Conservation (phyloP, 441 rosid genomes). For the Erodium trifolium region DNA sequence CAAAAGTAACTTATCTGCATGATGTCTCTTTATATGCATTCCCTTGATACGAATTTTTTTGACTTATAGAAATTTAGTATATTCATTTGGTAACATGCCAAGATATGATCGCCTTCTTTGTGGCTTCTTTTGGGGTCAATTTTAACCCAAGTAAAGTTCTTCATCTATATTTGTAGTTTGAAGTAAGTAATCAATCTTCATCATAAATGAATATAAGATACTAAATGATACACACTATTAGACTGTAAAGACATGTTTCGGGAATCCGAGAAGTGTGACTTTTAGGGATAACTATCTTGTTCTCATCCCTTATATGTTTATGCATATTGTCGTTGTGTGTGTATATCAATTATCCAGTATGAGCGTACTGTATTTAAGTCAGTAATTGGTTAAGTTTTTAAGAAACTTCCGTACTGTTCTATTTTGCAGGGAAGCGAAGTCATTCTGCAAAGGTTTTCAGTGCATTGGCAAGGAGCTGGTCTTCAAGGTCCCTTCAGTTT, state of each 20-base stretch:
- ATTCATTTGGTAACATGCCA: neutral
- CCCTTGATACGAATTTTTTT: neutral
- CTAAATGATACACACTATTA: neutral
- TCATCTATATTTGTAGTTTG: neutral
- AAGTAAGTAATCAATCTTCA: neutral
- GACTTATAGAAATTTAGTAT: neutral
- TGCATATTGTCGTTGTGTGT: conserved; percentile 2
- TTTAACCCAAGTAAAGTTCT: neutral
- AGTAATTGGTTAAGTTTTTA: neutral
- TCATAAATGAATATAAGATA: neutral
- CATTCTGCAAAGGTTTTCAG: conserved; percentile 80
- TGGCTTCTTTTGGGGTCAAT: neutral
- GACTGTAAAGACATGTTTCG: neutral
- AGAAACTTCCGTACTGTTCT: conserved; percentile 26
- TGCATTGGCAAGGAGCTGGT: conserved; percentile 86
- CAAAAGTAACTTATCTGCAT: conserved; percentile 33
- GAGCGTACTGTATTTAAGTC: neutral
- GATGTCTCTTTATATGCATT: neutral
- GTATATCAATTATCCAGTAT: neutral
- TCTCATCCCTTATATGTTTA: too few species aligned
- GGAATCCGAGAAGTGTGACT: neutral
- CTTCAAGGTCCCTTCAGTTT: conserved; percentile 64
- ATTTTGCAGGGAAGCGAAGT: conserved; percentile 56
- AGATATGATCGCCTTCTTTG: neutral
- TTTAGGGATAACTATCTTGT: neutral